Evolutionary conservation across 148 eudicot genomes (phyloP).

Genomic region (Fagopyrum tataricum): DNA sequence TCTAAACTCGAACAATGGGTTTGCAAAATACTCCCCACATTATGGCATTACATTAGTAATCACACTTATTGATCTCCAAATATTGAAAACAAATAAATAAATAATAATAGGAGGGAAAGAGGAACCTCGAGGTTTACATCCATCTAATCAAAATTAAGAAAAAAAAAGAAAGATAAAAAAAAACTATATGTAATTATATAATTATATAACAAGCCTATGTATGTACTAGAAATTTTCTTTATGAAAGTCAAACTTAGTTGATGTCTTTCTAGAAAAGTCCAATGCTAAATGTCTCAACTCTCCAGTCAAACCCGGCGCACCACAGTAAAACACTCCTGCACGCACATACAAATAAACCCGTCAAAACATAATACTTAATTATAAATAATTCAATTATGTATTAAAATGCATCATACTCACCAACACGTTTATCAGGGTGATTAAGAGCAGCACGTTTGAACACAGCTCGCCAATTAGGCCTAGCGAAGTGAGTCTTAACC

Average conservation of each 20-base stretch:
- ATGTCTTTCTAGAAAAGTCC: constrained; percentile 35
- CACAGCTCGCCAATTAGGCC: constrained; percentile 47
- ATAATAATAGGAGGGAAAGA: too few species aligned
- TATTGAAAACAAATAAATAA: too few species aligned
- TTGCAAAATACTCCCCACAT: too few species aligned
- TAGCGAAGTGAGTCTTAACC: constrained; percentile 44
- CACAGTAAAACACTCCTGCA: constrained; percentile 50
- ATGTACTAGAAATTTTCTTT: constrained; percentile 37
- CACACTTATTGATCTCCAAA: too few species aligned
- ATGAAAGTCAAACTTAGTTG: constrained; percentile 43
- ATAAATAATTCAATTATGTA: too few species aligned
- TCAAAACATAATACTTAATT: too few species aligned
- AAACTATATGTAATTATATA: not conserved
- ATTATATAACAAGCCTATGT: not conserved
- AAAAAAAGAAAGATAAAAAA: not conserved
- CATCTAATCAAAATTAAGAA: not conserved
- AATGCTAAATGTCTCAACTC: constrained; percentile 27
- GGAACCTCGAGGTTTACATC: not conserved
- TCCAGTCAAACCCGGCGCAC: constrained; percentile 33
- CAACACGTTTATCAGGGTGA: constrained; percentile 34
- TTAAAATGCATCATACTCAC: constrained; percentile 22
- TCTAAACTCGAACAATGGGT: too few species aligned
- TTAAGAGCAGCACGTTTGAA: constrained; percentile 40
- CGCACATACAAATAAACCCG: not conserved
- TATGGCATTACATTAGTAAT: too few species aligned